Conservation (phyloP, 1,139 yeast species). For the Protomyces pachydermus region DNA sequence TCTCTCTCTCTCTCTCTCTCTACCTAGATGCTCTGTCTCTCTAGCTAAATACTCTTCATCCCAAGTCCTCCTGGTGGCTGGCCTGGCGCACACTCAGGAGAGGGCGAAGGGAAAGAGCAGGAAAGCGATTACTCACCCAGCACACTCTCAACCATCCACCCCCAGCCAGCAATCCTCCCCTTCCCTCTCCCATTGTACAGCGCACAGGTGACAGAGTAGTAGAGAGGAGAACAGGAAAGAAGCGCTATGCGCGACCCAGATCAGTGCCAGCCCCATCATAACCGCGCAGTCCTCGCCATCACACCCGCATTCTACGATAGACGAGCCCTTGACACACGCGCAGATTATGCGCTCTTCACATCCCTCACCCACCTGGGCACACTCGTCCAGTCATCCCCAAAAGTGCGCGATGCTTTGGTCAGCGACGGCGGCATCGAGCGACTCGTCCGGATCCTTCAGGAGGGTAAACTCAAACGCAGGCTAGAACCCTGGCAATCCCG, state of each 20-base stretch:
- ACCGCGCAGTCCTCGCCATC: conserved; percentile 85
- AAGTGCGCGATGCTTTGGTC: conserved; percentile 84
- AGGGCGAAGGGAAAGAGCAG: background rate
- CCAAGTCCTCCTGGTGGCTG: background rate
- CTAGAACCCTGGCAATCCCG: conserved; percentile 43
- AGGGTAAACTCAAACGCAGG: conserved; percentile 45
- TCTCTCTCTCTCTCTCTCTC: no score
- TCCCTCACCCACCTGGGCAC: conserved; percentile 85
- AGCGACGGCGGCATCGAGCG: conserved; percentile 90
- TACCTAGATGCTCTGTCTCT: no score
- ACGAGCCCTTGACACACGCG: conserved; percentile 84
- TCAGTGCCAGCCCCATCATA: conserved; percentile 68
- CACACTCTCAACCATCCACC: background rate
- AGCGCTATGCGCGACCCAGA: conserved; percentile 78
- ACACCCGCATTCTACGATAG: conserved; percentile 85
- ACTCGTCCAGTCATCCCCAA: conserved; percentile 76
- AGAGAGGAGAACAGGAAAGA: background rate
- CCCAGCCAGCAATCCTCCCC: no score
- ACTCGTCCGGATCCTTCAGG: conserved; percentile 66
- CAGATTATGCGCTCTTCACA: conserved; percentile 84
- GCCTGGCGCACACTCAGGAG: background rate
- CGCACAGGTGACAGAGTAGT: background rate
- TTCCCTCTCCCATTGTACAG: no score
- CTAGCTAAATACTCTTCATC: no score
- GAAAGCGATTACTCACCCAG: background rate